These are phyloP conservation scores for Phlyctochytrium arcticum DNA, from an alignment of 192 early-diverging fungal genomes.

Conservation along the genomic window DNA sequence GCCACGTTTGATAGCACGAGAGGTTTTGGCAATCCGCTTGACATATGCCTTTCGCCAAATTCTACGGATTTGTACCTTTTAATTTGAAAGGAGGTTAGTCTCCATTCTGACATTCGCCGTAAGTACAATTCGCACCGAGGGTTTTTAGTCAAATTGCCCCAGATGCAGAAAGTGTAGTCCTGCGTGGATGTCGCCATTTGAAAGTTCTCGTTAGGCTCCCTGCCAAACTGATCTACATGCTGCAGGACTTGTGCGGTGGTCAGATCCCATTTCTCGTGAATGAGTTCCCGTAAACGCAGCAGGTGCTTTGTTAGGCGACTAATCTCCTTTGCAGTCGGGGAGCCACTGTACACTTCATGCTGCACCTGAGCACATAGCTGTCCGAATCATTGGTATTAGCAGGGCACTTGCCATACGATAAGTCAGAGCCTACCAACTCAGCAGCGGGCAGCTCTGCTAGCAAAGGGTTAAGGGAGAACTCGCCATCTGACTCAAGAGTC, in stretches of 20 bases:
- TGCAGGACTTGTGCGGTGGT: slow-evolving; percentile 38
- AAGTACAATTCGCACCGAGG: slow-evolving; percentile 29
- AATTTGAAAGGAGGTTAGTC: neutral
- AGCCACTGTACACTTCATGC: neutral
- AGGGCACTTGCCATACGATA: neutral
- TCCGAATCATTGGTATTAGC: neutral
- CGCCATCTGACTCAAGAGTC: slow-evolving; percentile 27
- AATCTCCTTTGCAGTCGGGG: neutral
- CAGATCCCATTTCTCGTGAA: slow-evolving; percentile 43
- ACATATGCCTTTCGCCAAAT: slow-evolving; percentile 35
- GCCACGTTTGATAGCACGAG: slow-evolving; percentile 44
- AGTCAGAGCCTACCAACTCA: slow-evolving; percentile 24
- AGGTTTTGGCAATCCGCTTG: slow-evolving; percentile 47
- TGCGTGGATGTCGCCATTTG: slow-evolving; percentile 23
- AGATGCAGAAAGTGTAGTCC: slow-evolving; percentile 39
- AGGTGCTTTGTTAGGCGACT: slow-evolving; percentile 14
- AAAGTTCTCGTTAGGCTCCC: slow-evolving; percentile 55
- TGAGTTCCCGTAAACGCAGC: slow-evolving; percentile 23
- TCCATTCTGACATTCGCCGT: slow-evolving; percentile 4
- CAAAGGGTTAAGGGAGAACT: slow-evolving; percentile 30
- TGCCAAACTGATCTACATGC: slow-evolving; percentile 42
- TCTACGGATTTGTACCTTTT: slow-evolving; percentile 48
- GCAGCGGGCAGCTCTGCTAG: slow-evolving; percentile 32
- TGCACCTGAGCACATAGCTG: slow-evolving; percentile 22
- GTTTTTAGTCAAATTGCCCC: slow-evolving; percentile 54